Evolutionary conservation across 345 rosid genomes (phyloP).

Genomic region (Salix koriyanagi): DNA sequence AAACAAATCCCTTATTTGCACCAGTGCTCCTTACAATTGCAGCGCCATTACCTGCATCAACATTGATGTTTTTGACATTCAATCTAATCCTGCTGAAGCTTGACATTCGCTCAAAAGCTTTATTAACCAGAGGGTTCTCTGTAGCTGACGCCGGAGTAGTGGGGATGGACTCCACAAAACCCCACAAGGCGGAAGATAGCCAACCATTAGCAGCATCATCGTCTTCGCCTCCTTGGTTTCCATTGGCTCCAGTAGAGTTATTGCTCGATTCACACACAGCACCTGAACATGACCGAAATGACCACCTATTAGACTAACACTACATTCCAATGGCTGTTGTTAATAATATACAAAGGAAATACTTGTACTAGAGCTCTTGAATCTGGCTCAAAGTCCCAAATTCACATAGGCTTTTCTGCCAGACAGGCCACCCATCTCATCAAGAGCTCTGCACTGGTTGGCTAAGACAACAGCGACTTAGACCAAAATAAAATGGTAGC

Average conservation of each 20-base stretch:
- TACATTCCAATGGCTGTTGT: background rate
- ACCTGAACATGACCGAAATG: conserved; percentile 44
- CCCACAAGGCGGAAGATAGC: conserved; percentile 68
- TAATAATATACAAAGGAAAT: conserved; percentile 16
- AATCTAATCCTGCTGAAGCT: conserved; percentile 54
- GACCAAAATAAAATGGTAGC: conserved; percentile 29
- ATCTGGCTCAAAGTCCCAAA: conserved; percentile 39
- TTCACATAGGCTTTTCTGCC: conserved; percentile 33
- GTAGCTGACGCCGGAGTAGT: conserved; percentile 79
- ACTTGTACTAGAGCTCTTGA: conserved; percentile 49
- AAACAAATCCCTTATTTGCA: conserved; percentile 37
- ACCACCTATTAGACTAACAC: conserved; percentile 14
- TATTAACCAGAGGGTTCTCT: conserved; percentile 59
- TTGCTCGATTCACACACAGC: conserved; percentile 9
- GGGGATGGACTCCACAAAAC: conserved; percentile 80
- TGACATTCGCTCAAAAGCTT: conserved; percentile 62
- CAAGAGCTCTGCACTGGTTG: conserved; percentile 46
- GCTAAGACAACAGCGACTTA: conserved; percentile 38
- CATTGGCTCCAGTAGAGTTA: conserved; percentile 17
- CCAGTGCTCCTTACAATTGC: conserved; percentile 30
- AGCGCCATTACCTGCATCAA: conserved; percentile 19
- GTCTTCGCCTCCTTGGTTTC: conserved; percentile 27
- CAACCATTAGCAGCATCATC: conserved; percentile 36
- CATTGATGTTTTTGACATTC: conserved; percentile 25
- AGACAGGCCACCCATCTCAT: conserved; percentile 38